Evolutionary conservation across 208 protist genomes (phyloP).

Genomic region (Naegleria fowleri): DNA sequence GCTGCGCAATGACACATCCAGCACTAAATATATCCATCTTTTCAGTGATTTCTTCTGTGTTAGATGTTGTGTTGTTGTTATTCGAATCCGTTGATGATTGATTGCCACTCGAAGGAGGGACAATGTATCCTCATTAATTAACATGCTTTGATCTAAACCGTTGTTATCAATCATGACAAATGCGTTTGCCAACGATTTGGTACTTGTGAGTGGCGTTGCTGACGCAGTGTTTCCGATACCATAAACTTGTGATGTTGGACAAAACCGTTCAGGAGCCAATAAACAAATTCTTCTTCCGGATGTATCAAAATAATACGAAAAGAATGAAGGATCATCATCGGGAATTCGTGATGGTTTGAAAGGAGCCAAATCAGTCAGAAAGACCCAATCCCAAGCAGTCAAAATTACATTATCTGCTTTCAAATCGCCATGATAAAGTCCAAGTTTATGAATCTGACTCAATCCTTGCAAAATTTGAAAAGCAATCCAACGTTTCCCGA

Average conservation of each 20-base stretch:
- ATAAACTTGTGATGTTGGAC: background rate
- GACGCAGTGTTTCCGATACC: background rate
- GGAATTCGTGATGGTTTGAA: conserved; percentile 67
- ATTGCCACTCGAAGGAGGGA: background rate
- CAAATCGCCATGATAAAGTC: conserved; percentile 69
- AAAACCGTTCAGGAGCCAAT: conserved; percentile 73
- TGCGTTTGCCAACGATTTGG: background rate
- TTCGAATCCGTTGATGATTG: background rate
- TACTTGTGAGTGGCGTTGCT: background rate
- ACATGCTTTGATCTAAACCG: background rate
- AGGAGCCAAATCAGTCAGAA: conserved; percentile 68
- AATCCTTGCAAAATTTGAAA: conserved; percentile 21
- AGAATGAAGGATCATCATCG: conserved; percentile 61
- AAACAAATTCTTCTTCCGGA: conserved; percentile 68
- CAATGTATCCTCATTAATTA: background rate
- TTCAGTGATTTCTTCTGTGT: conserved; percentile 30
- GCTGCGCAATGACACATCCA: conserved; percentile 40
- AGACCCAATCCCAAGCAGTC: conserved; percentile 53
- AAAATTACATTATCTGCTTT: conserved; percentile 76
- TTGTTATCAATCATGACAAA: background rate
- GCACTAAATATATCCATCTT: conserved; percentile 39
- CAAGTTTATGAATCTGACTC: conserved; percentile 15
- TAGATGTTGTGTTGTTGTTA: background rate
- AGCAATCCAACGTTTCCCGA: conserved; percentile 23
- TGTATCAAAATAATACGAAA: conserved; percentile 77